A percentile compares a stretch with the other conserved stretches of the same genome.
phyloP scores from a whole-genome alignment of 768 basidiomycete species.

The Lanmaoa rubissima region DNA sequence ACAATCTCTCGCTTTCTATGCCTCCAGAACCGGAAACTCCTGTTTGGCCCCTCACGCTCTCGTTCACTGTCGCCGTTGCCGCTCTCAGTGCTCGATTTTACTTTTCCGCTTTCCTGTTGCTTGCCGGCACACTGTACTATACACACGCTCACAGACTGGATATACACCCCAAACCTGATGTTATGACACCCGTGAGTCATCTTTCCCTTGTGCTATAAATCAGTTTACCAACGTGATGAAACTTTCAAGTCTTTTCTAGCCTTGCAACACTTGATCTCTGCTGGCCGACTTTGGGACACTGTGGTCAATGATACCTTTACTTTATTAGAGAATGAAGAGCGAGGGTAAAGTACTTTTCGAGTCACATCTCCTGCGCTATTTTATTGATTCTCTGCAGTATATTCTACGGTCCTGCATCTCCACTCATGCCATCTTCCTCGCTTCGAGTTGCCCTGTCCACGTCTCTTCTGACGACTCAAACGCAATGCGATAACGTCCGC shows the following conservation, averaged over 20 bases:
- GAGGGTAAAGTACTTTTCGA: slow-evolving; percentile 42
- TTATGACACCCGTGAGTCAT: slow-evolving; percentile 52
- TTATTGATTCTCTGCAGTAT: slow-evolving; percentile 23
- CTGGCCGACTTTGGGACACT: slow-evolving; percentile 73
- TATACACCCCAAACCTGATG: slow-evolving; percentile 40
- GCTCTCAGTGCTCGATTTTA: slow-evolving; percentile 46
- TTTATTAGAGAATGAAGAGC: slow-evolving; percentile 68
- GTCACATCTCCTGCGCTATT: not conserved
- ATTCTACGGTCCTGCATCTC: slow-evolving; percentile 42
- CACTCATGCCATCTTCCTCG: slow-evolving; percentile 28
- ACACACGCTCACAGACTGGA: slow-evolving; percentile 37
- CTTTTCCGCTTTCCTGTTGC: slow-evolving; percentile 37
- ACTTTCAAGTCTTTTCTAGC: slow-evolving; percentile 55
- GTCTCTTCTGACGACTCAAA: slow-evolving; percentile 71
- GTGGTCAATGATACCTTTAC: slow-evolving; percentile 67
- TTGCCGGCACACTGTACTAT: slow-evolving; percentile 40
- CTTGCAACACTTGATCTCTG: slow-evolving; percentile 63
- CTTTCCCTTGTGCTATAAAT: not conserved
- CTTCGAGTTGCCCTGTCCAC: slow-evolving; percentile 72
- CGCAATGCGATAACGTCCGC: slow-evolving; percentile 80
- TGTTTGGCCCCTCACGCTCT: slow-evolving; percentile 40
- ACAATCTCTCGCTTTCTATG: slow-evolving; percentile 26
- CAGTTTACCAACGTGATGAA: slow-evolving; percentile 4
- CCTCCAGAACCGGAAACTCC: slow-evolving; percentile 35
- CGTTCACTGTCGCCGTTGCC: slow-evolving; percentile 38